These are phyloP conservation scores for Coleophoma crateriformis DNA, from an alignment of 2,329 filamentous ascomycete genomes.

Conservation along the genomic window DNA sequence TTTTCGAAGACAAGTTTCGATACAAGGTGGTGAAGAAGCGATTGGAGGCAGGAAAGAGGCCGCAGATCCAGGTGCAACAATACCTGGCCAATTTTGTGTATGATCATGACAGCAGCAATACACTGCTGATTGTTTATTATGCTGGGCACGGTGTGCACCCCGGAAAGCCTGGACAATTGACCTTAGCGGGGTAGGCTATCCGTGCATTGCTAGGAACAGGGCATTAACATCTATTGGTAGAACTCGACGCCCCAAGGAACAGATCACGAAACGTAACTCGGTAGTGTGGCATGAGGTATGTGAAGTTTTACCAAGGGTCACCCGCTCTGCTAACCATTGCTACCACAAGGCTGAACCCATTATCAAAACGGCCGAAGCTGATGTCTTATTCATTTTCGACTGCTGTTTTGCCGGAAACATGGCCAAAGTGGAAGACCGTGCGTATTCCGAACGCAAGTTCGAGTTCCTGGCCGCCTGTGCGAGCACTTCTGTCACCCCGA, in stretches of 20 bases:
- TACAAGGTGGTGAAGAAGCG: constrained; percentile 9
- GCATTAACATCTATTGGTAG: neutral
- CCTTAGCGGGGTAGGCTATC: constrained; percentile 3
- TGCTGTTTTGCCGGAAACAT: constrained; percentile 7
- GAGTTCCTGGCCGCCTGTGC: constrained; percentile 4
- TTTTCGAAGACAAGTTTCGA: constrained; percentile 5
- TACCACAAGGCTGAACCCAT: neutral
- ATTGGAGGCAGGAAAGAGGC: neutral
- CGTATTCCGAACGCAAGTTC: neutral
- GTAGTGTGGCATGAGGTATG: constrained; percentile 1
- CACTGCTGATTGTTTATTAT: constrained; percentile 24
- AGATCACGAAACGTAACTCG: neutral
- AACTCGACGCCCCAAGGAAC: neutral
- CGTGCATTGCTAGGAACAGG: neutral
- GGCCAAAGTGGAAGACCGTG: neutral
- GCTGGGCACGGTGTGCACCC: constrained; percentile 20
- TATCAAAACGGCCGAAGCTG: neutral
- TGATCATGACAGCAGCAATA: constrained; percentile 11
- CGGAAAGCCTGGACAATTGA: neutral
- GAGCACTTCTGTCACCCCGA: neutral
- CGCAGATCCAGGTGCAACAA: constrained; percentile 12
- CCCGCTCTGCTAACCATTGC: neutral
- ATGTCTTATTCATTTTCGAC: constrained; percentile 6
- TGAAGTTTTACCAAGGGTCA: neutral
- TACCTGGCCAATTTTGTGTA: constrained; percentile 15